These are phyloP conservation scores for Botryotinia convoluta DNA, from an alignment of 2,329 filamentous ascomycete genomes.

Conservation along the genomic window DNA sequence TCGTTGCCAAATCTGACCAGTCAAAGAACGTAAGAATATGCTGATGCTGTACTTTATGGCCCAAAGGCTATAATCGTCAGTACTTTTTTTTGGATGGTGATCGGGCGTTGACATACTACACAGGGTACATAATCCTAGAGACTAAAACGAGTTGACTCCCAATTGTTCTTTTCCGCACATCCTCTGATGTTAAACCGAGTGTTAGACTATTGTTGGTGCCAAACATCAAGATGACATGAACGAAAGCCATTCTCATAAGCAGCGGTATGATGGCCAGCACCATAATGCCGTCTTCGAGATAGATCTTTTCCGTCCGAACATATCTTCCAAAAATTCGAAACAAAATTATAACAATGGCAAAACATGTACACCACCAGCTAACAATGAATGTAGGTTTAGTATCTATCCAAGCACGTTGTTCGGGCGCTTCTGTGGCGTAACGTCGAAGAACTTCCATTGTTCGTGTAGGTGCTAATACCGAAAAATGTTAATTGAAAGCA, in stretches of 20 bases:
- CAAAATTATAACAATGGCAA: conserved; percentile 78
- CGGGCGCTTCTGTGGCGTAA: conserved; percentile 30
- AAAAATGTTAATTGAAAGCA: not conserved
- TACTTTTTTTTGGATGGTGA: not conserved
- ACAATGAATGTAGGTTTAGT: conserved; percentile 88
- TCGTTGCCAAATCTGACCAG: conserved; percentile 73
- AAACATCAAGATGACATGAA: conserved; percentile 80
- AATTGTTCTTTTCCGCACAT: conserved; percentile 62
- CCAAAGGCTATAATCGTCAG: conserved; percentile 66
- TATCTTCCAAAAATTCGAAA: conserved; percentile 78
- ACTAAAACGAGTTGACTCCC: conserved; percentile 80
- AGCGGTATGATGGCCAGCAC: conserved; percentile 76
- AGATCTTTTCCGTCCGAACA: conserved; percentile 79
- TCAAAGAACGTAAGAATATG: conserved; percentile 84
- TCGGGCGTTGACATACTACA: conserved; percentile 64
- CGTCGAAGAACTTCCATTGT: conserved; percentile 33
- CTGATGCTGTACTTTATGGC: conserved; percentile 83
- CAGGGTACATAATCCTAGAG: conserved; percentile 79
- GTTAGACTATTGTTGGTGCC: conserved; percentile 84
- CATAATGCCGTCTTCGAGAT: conserved; percentile 84
- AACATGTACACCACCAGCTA: conserved; percentile 89
- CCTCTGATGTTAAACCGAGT: conserved; percentile 50
- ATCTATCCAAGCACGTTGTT: conserved; percentile 34
- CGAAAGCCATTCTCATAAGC: conserved; percentile 75
- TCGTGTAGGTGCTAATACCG: not conserved